A percentile compares a stretch with the other conserved stretches of the same genome.
phyloP scores from a whole-genome alignment of 1,284 basidiomycete species.

The Wolfiporia cocos region DNA sequence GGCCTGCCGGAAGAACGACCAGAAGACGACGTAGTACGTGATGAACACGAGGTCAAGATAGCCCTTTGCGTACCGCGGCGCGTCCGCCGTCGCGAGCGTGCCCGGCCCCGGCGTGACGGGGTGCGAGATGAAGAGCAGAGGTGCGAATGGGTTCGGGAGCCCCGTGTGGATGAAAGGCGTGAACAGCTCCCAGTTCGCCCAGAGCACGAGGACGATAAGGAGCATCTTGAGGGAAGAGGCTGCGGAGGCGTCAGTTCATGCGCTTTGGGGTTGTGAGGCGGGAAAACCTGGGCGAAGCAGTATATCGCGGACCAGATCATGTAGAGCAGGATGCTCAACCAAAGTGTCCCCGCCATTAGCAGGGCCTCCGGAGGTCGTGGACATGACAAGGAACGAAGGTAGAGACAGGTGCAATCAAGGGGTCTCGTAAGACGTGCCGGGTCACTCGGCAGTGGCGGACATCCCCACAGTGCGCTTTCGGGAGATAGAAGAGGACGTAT shows the following conservation, averaged over 20 bases:
- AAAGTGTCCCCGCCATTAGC: too few species aligned
- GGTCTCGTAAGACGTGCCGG: too few species aligned
- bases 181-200: conserved; percentile 64
- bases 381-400: too few species aligned
- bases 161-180: conserved; percentile 42
- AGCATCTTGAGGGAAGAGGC: conserved; percentile 72
- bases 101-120: conserved; percentile 31
- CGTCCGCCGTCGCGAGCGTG: conserved; percentile 38
- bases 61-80: conserved; percentile 72
- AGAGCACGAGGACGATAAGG: conserved; percentile 66
- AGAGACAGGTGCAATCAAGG: too few species aligned
- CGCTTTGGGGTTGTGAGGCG: too few species aligned
- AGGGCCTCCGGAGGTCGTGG: too few species aligned
- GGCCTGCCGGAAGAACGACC: conserved; percentile 84
- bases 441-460: too few species aligned
- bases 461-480: too few species aligned
- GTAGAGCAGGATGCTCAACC: too few species aligned
- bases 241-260: conserved; percentile 22
- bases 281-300: too few species aligned
- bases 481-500: too few species aligned
- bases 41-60: conserved; percentile 81
- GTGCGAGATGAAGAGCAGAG: conserved; percentile 76
- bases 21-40: conserved; percentile 86
- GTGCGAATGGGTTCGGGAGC: conserved; percentile 69
- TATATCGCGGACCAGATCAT: too few species aligned